Base-by-base conservation (phyloP, 106 monocot genomes). In the Dendrobium nobile region DNA sequence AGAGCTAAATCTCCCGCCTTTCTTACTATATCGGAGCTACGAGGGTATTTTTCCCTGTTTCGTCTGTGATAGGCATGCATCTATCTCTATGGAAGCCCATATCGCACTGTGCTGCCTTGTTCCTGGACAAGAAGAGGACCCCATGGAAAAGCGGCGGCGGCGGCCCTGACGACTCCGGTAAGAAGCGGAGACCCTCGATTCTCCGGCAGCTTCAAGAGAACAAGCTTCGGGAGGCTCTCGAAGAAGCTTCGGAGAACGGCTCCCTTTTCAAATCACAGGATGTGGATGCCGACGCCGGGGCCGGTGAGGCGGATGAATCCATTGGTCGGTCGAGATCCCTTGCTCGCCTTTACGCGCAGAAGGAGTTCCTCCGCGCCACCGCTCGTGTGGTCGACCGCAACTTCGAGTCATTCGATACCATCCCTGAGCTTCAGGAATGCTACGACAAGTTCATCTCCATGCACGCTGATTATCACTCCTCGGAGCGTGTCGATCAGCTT, bases 161-260 rank as follows among this genome's bases (percentile, higher is more conserved):
- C 58, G 16, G 18, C 41, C 37, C 61, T 51, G 78, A 77, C 31
- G 76, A 77, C 40, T 81, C 77, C 59, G 74, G 77, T 77, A 78
- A 58, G 77, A 68, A 58, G 67, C 77, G 82, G 65, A 83, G 77
- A 37, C 77, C 92, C 27, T 88, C 89, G 22, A 59, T 85, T 58
- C 80, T 87, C 76, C 90, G 97, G 72, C 84, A 87, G 54, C 87
- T 92, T 2, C 97, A 97, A 67, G 95, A 95, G 87, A 84, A 65
- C 76, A 86, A 90, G 85, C 90, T 95, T 77, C 83, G 95, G 31
- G 94, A 97, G 56, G 97, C 94, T 16, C 90, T 97, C 1, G 94
- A 94, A 74, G 97, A 97, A 83, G 97, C 97, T 9, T 97, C 94
- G 0, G 97, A 94, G 73, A 91, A 92, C 47, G 97, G 97, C 19